Evolutionary conservation across 2,329 filamentous ascomycete species (phyloP).

Genomic region (Paecilomyces fulvus): DNA sequence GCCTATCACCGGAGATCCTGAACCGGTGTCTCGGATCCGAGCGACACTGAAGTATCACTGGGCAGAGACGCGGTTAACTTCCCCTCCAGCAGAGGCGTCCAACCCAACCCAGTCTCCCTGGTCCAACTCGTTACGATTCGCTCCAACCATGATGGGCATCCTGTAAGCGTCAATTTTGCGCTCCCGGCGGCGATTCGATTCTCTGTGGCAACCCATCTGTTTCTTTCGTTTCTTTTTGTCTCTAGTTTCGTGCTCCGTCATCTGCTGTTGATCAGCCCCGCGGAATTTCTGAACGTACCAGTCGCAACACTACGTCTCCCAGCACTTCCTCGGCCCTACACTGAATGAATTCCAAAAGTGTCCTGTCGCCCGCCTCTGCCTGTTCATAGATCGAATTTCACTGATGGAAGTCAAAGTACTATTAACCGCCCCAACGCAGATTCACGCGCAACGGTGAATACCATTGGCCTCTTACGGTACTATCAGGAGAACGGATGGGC

Average conservation of each 20-base stretch:
- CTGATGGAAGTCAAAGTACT: background rate
- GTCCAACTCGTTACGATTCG: background rate
- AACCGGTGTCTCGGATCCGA: background rate
- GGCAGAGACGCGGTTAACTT: background rate
- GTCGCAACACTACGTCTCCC: background rate
- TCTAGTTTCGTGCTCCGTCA: background rate
- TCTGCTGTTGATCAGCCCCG: background rate
- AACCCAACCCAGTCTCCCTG: background rate
- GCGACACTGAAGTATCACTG: background rate
- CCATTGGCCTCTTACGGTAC: background rate
- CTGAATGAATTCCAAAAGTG: background rate
- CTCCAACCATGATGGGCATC: background rate
- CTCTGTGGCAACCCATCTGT: background rate
- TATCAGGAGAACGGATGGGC: constrained; percentile 3
- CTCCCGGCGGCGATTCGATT: background rate
- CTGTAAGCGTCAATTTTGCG: background rate
- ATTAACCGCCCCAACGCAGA: background rate
- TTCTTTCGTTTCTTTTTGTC: background rate
- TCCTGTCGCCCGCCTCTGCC: background rate
- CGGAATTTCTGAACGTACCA: background rate
- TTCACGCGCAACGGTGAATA: background rate
- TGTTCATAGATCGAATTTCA: background rate
- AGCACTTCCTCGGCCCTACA: too few species aligned
- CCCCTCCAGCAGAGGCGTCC: background rate
- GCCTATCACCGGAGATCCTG: background rate